phyloP scores from a whole-genome alignment of 1,284 basidiomycete genomes.

The Rhizoctonia solani region DNA sequence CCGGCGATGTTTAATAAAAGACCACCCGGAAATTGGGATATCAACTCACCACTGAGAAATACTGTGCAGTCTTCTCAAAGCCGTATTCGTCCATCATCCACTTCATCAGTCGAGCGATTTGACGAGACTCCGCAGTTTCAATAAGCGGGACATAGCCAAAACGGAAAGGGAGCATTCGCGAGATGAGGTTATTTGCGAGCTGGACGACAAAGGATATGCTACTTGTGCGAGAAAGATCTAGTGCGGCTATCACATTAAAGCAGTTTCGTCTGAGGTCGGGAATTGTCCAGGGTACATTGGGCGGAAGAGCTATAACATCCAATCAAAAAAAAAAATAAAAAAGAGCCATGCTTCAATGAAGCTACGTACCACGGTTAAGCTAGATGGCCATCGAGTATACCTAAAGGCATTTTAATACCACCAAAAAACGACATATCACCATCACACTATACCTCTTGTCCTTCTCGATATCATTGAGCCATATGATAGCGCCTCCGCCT shows the following conservation, averaged over 20 bases:
- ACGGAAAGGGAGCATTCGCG: conserved; percentile 71
- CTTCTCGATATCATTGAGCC: conserved; percentile 90
- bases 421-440: not conserved
- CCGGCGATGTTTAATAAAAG: not conserved
- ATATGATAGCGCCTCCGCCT: conserved; percentile 73
- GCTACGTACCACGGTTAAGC: conserved; percentile 54
- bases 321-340: conserved; percentile 36
- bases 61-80: conserved; percentile 61
- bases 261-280: conserved; percentile 73
- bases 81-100: conserved; percentile 69
- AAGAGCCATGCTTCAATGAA: too few species aligned
- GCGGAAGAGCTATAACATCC: conserved; percentile 60
- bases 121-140: conserved; percentile 61
- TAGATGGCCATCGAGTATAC: conserved; percentile 59
- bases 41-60: conserved; percentile 58
- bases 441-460: conserved; percentile 62
- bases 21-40: not conserved
- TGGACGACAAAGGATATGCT: conserved; percentile 66
- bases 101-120: conserved; percentile 74
- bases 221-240: conserved; percentile 72
- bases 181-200: conserved; percentile 68
- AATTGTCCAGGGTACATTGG: conserved; percentile 77
- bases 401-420: conserved; percentile 43
- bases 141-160: conserved; percentile 82
- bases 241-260: conserved; percentile 76